Evolutionary conservation across 2,329 filamentous ascomycete species (phyloP).

Genomic region (Talaromyces islandicus): DNA sequence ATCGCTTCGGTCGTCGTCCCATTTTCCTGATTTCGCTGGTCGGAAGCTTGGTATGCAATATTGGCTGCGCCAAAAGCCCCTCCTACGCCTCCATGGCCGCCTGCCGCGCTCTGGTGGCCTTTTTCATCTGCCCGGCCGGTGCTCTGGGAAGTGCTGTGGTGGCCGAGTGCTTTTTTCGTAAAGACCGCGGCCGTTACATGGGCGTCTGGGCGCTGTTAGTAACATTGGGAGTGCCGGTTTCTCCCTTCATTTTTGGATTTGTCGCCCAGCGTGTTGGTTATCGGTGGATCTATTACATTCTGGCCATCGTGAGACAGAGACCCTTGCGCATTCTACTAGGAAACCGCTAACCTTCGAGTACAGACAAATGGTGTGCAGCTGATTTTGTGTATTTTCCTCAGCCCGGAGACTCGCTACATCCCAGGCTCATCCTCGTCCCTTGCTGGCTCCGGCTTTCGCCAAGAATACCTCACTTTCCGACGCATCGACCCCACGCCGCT

Average conservation of each 20-base stretch:
- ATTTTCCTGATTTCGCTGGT: slow-evolving; percentile 49
- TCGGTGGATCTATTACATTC: slow-evolving; percentile 54
- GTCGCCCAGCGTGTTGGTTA: slow-evolving; percentile 49
- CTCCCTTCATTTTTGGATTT: slow-evolving; percentile 32
- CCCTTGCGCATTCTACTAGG: slow-evolving; percentile 13
- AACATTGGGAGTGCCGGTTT: slow-evolving; percentile 43
- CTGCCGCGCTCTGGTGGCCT: slow-evolving; percentile 48
- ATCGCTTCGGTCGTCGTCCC: slow-evolving; percentile 49
- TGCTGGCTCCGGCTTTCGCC: slow-evolving; percentile 33
- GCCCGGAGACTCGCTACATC: slow-evolving; percentile 51
- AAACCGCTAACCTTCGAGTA: background rate
- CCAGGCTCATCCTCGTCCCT: slow-evolving; percentile 20
- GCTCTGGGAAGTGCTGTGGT: slow-evolving; percentile 54
- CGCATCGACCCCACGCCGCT: slow-evolving; percentile 51
- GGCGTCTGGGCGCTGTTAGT: slow-evolving; percentile 53
- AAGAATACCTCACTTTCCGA: slow-evolving; percentile 40
- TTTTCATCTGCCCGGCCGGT: slow-evolving; percentile 52
- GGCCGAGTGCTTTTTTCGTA: slow-evolving; percentile 53
- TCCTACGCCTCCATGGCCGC: slow-evolving; percentile 46
- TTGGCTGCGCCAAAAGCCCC: slow-evolving; percentile 48
- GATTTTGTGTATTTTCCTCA: slow-evolving; percentile 50
- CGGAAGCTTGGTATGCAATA: slow-evolving; percentile 44
- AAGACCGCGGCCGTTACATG: slow-evolving; percentile 50
- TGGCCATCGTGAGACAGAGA: slow-evolving; percentile 45
- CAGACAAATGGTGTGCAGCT: slow-evolving; percentile 53